Percentiles rank a stretch among this genome's conserved stretches.
phyloP scores from a whole-genome alignment of 352 stramenopile genomes.

The Thalassiosira livingstoniorum region DNA sequence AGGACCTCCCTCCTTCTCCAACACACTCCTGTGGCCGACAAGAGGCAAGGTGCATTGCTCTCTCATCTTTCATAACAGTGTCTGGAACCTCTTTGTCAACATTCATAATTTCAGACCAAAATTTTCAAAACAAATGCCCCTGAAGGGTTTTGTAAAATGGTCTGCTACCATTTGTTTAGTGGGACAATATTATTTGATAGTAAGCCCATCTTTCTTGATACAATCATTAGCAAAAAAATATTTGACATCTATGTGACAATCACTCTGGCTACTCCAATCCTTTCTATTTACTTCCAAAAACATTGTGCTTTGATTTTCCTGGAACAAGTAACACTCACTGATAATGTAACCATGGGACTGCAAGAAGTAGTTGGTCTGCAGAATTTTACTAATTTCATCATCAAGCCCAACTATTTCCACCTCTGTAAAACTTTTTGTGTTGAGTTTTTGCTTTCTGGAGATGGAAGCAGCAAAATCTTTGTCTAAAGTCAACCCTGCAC shows the following conservation, averaged over 20 bases:
- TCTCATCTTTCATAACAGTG: background rate
- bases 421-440: slow-evolving; percentile 49
- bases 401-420: slow-evolving; percentile 26
- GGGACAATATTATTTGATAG: slow-evolving; percentile 13
- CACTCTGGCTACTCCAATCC: slow-evolving; percentile 17
- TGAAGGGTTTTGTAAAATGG: background rate
- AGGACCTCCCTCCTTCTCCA: no score
- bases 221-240: slow-evolving; percentile 52
- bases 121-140: background rate
- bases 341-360: slow-evolving; percentile 50
- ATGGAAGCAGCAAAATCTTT: background rate
- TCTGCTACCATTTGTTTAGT: slow-evolving; percentile 15
- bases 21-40: background rate
- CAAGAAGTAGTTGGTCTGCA: slow-evolving; percentile 54
- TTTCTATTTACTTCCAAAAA: slow-evolving; percentile 42
- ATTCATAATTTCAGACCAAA: slow-evolving; percentile 1
- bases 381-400: slow-evolving; percentile 23
- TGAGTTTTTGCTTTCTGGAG: slow-evolving; percentile 45
- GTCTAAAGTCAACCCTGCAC: background rate
- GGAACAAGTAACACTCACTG: slow-evolving; percentile 36
- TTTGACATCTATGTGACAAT: slow-evolving; percentile 38
- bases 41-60: background rate
- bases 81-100: background rate
- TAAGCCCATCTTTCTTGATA: slow-evolving; percentile 4
- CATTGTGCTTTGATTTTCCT: slow-evolving; percentile 59